These are phyloP conservation scores for Noccaea bulbosa DNA, from an alignment of 345 rosid genomes.

Conservation along the genomic window DNA sequence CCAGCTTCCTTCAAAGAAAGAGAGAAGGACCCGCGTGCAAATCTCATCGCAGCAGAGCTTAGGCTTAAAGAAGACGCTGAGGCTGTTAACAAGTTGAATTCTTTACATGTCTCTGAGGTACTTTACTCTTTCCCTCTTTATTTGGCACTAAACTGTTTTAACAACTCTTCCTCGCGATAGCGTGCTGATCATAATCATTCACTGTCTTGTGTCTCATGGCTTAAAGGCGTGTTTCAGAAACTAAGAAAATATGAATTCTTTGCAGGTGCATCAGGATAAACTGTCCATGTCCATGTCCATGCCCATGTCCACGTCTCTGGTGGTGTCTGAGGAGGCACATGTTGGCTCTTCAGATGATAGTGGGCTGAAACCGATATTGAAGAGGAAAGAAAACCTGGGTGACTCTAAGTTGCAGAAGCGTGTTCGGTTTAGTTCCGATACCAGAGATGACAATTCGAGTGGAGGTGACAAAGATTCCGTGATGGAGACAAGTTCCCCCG, in stretches of 20 bases:
- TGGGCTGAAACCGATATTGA: constrained; percentile 69
- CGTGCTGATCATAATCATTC: background rate
- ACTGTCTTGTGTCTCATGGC: background rate
- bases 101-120: constrained; percentile 57
- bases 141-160: background rate
- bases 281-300: background rate
- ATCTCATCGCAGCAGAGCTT: constrained; percentile 62
- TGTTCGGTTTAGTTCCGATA: constrained; percentile 73
- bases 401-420: constrained; percentile 70
- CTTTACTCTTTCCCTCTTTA: background rate
- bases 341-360: constrained; percentile 45
- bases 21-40: constrained; percentile 75
- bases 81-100: constrained; percentile 59
- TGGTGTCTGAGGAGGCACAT: constrained; percentile 35
- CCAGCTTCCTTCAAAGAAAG: constrained; percentile 52
- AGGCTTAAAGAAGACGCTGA: constrained; percentile 81
- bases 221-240: background rate
- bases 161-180: background rate
- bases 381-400: constrained; percentile 60
- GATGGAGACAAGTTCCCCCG: constrained; percentile 36
- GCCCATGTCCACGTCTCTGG: constrained; percentile 2
- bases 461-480: constrained; percentile 44
- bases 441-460: constrained; percentile 36
- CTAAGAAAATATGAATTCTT: constrained; percentile 3
- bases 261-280: constrained; percentile 30